Evolutionary conservation across 2,329 filamentous ascomycete species (phyloP).

Genomic region (Calonectria hawksworthii): DNA sequence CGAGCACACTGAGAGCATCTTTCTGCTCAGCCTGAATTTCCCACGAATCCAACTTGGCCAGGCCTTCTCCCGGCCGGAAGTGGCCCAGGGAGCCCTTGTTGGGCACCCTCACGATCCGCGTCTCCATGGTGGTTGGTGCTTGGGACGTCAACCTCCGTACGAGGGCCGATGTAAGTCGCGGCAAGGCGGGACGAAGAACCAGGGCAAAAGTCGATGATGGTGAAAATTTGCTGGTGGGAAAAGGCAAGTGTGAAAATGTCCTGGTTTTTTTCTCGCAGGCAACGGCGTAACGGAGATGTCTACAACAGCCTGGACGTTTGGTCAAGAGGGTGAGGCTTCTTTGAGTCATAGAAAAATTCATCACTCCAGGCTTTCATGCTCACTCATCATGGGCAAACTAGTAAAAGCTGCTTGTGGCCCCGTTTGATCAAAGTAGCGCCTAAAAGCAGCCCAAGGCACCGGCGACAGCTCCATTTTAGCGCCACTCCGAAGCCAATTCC

Average conservation of each 20-base stretch:
- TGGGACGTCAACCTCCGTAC: slow-evolving; percentile 32
- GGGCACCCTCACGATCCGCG: slow-evolving; percentile 55
- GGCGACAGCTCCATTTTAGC: slow-evolving; percentile 16
- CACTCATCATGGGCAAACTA: slow-evolving; percentile 43
- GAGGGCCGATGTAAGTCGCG: slow-evolving; percentile 46
- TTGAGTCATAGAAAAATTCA: slow-evolving; percentile 46
- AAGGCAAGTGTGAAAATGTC: slow-evolving; percentile 21
- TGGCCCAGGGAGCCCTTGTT: slow-evolving; percentile 50
- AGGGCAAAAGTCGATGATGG: background rate
- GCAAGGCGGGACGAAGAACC: slow-evolving; percentile 25
- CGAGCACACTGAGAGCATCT: slow-evolving; percentile 60
- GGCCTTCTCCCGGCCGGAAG: slow-evolving; percentile 48
- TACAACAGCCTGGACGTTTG: slow-evolving; percentile 24
- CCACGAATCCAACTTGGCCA: slow-evolving; percentile 59
- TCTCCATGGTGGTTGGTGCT: slow-evolving; percentile 52
- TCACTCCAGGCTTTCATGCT: slow-evolving; percentile 41
- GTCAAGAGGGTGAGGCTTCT: slow-evolving; percentile 33
- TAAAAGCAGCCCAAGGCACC: slow-evolving; percentile 39
- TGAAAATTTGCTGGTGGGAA: background rate
- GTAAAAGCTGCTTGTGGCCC: slow-evolving; percentile 30
- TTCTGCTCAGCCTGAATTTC: slow-evolving; percentile 50
- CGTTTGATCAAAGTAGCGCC: slow-evolving; percentile 35
- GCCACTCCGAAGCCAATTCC: background rate
- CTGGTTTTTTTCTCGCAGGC: background rate
- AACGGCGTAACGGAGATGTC: slow-evolving; percentile 4